Evolutionary conservation across 176 grass and related monocot genomes (phyloP).

Genomic region (Rhynchospora breviuscula): DNA sequence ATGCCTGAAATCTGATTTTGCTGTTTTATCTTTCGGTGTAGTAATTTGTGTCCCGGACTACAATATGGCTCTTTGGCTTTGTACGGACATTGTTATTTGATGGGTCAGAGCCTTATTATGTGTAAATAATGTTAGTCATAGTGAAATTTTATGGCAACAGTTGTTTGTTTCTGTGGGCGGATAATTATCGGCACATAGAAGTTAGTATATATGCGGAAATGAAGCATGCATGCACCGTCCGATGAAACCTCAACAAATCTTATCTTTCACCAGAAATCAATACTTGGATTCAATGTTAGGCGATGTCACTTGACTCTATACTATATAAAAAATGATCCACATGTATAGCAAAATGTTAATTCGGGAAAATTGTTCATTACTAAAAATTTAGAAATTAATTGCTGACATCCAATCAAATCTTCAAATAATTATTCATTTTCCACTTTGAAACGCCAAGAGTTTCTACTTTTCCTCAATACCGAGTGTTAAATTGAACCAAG

Average conservation of each 20-base stretch:
- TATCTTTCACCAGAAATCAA: no score
- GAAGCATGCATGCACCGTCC: not conserved
- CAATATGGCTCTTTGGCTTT: not conserved
- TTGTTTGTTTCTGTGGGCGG: not conserved
- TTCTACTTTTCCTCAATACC: no score
- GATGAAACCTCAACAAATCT: not conserved
- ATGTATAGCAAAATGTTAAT: no score
- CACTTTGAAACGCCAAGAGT: no score
- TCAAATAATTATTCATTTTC: no score
- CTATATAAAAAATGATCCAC: no score
- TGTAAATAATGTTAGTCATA: not conserved
- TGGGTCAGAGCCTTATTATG: not conserved
- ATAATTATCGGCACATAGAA: not conserved
- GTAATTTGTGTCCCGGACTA: not conserved
- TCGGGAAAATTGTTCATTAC: no score
- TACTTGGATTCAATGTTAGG: no score
- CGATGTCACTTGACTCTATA: no score
- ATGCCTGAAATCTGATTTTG: not conserved
- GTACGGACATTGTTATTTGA: not conserved
- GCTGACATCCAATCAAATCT: no score
- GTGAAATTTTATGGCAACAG: not conserved
- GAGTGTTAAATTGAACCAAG: no score
- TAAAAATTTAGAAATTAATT: no score
- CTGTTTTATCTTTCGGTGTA: not conserved
- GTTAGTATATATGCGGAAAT: not conserved